phyloP scores from a whole-genome alignment of 805 yeast species.

The Barnettozyma pratensis region DNA sequence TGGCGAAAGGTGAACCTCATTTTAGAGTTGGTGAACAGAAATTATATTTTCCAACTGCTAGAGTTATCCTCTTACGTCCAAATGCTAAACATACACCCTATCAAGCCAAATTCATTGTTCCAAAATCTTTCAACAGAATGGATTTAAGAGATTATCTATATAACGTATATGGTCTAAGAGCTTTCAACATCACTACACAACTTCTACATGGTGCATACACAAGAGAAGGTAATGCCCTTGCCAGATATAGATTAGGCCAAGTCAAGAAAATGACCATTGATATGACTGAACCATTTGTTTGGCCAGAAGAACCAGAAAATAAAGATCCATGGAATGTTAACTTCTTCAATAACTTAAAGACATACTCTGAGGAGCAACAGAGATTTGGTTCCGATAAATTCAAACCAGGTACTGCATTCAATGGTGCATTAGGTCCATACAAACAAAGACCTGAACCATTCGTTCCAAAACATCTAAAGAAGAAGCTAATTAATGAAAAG shows the following conservation, averaged over 20 bases:
- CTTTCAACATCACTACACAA: conserved; percentile 82
- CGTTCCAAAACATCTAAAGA: conserved; percentile 44
- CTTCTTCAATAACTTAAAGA: conserved; percentile 42
- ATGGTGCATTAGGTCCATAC: conserved; percentile 56
- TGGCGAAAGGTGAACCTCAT: conserved; percentile 66
- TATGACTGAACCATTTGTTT: conserved; percentile 90
- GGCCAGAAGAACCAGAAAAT: conserved; percentile 68
- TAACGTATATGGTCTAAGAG: conserved; percentile 86
- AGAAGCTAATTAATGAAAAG: conserved; percentile 43
- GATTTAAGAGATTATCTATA: conserved; percentile 92
- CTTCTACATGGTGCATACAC: conserved; percentile 66
- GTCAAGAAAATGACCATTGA: conserved; percentile 95
- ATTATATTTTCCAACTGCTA: conserved; percentile 80
- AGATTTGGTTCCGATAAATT: conserved; percentile 59
- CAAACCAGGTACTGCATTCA: conserved; percentile 69
- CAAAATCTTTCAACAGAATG: conserved; percentile 87
- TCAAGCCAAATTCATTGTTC: conserved; percentile 94
- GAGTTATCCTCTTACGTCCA: conserved; percentile 77
- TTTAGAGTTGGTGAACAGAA: conserved; percentile 75
- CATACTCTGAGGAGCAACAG: conserved; percentile 47
- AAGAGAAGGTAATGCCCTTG: conserved; percentile 52
- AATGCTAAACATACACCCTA: conserved; percentile 96
- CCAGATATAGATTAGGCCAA: conserved; percentile 75
- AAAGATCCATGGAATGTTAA: conserved; percentile 37
- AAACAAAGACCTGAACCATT: conserved; percentile 61